Evolutionary conservation across 352 stramenopile genomes (phyloP), one percentile per base, ranked within the genome.

Genomic region (Phytophthora ramorum): DNA sequence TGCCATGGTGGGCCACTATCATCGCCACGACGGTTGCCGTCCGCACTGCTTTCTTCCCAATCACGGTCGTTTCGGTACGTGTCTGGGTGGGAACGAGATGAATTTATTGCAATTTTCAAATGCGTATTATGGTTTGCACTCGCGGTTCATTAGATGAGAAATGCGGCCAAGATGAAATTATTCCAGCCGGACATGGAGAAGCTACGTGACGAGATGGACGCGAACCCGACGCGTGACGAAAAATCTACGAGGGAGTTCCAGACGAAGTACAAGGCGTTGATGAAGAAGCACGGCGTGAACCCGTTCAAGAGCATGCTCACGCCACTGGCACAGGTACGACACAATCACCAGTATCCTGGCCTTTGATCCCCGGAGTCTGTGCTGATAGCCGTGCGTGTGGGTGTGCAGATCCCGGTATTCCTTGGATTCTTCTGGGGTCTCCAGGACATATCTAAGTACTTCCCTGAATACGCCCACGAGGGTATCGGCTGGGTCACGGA

Each of bases 1-100:
- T 96, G 38, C 87, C 87, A 20, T 96, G 89, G 90, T 96, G 89
- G 90, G 85, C 82, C 16, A 96, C 90, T 3, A 90, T 97, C 60
- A 78, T 94, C 14, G 85, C 78, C 13, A 92, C 86, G 38, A 96
- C 88, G n/a, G 66, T 96, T 61, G 72, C 75, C 16, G 82, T 93
- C 38, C 87, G 90, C 47, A 84, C 76, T 17, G 73, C 65, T 22
- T 85, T 95, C 54, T 81, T 96, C 41, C 89, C 89, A 12, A 72
- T 96, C 57, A 91, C 83, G 19, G 59, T 95, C 70, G 77, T 89
- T 69, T 92, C 84, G 77, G 84, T 96, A 71, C 32, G 83, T 65
- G n/a, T 43, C 7, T 28, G 19, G 19, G 17, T 4, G 41, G 17
- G n/a, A 16, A 26, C 7, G 41, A 28, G 12, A 47, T 47, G 37